Evolutionary conservation across 2,329 filamentous ascomycete species (phyloP), one percentile per base, ranked within the genome.

Genomic region (Ramularia endophylla): DNA sequence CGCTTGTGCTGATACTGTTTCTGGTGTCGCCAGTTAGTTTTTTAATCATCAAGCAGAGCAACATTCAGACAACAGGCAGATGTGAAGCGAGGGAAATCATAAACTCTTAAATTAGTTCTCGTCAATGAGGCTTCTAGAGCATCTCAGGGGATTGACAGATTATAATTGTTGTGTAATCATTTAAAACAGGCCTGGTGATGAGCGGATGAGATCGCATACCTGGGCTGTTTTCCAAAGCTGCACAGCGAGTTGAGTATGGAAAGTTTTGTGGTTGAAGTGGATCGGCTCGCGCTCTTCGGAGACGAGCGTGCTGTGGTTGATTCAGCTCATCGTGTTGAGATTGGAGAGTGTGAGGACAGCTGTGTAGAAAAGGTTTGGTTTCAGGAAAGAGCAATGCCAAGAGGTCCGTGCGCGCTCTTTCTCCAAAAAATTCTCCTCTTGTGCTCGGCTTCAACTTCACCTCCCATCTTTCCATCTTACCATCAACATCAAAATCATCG

Each of bases 121-220:
- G 66, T 74, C 69, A 65, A 76, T 71, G 72, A 69, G 63, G 66
- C 66, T 69, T 62, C 52, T 48, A 69, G 69, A 66, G 22, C 22
- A 6, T 25, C 70, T 86, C 81, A 84, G 83, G 73, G 80, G 83
- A 87, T 86, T 87, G 83, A 87, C 83, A 87, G 83, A 87, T 85
- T 79, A 71, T 54, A 54, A 69, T 48, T 69, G 68, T 68, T 61
- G 72, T 68, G 79, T 85, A 81, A 84, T 85, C 67, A 67, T 68
- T 41, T 53, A n/a, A 49, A n/a, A 28, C 9, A 9, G 3, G 17
- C 19, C 9, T n/a, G n/a, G n/a, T n/a, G n/a, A n/a, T n/a, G 6
- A 19, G 12, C n/a, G 11, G 11, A 18, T 29, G 39, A 19, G 9
- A 11, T n/a, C 41, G n/a, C n/a, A 17, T 47, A 49, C 47, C 36